These are phyloP conservation scores for Arabis hirsuta DNA, from an alignment of 345 rosid genomes.

Conservation along the genomic window DNA sequence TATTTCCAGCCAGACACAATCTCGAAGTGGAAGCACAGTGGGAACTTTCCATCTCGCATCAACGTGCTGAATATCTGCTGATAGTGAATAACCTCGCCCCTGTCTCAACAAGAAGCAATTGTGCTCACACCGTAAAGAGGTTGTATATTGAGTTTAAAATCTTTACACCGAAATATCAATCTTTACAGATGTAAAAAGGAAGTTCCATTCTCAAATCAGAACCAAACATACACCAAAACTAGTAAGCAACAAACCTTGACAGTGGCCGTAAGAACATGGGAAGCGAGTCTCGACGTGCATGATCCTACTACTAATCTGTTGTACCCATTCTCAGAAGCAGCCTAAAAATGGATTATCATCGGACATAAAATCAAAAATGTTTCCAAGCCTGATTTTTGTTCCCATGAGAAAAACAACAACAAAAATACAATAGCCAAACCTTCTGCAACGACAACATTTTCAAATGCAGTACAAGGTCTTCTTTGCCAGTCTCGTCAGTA, in stretches of 20 bases:
- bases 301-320: conserved; percentile 73
- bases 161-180: too few species aligned
- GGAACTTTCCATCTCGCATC: conserved; percentile 89
- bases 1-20: conserved; percentile 77
- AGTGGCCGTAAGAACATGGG: conserved; percentile 81
- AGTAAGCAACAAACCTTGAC: conserved; percentile 65
- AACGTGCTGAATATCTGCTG: conserved; percentile 93
- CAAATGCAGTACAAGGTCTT: conserved; percentile 74
- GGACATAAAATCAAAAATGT: conserved; percentile 21
- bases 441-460: conserved; percentile 76
- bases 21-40: conserved; percentile 82
- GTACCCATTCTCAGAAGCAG: conserved; percentile 77
- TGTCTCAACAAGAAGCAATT: conserved; percentile 40
- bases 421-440: conserved; percentile 46
- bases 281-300: conserved; percentile 86
- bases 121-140: too few species aligned
- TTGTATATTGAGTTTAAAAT: too few species aligned
- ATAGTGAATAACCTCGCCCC: conserved; percentile 93
- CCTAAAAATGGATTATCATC: conserved; percentile 44
- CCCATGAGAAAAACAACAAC: neutral
- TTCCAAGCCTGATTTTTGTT: too few species aligned
- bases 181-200: neutral
- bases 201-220: too few species aligned
- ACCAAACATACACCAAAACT: too few species aligned
- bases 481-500: conserved; percentile 74